Evolutionary conservation across 2,329 filamentous ascomycete species (phyloP).

Genomic region (Colletotrichum sp.): DNA sequence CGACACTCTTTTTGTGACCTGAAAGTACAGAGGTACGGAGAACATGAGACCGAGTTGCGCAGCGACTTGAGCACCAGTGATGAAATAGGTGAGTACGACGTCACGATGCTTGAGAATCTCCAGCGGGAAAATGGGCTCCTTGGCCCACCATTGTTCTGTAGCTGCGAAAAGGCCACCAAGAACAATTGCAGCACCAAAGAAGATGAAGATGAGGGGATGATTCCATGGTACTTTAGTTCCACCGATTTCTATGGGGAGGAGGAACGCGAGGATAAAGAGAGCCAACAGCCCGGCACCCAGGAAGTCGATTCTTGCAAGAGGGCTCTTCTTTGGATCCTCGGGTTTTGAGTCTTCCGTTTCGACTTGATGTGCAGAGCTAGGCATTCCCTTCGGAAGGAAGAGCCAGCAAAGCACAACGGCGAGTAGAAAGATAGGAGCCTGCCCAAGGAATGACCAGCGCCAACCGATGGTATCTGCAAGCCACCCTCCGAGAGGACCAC

Average conservation of each 20-base stretch:
- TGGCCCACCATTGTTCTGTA: slow-evolving; percentile 35
- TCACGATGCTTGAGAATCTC: slow-evolving; percentile 56
- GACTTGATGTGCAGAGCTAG: not conserved
- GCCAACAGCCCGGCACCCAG: slow-evolving; percentile 62
- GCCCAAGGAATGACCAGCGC: slow-evolving; percentile 70
- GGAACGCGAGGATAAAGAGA: slow-evolving; percentile 60
- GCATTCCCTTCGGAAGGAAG: slow-evolving; percentile 48
- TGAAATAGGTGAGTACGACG: slow-evolving; percentile 57
- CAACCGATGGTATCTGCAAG: slow-evolving; percentile 70
- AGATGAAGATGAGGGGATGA: slow-evolving; percentile 49
- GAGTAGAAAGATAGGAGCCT: slow-evolving; percentile 62
- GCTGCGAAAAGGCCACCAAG: slow-evolving; percentile 10
- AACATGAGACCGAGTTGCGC: slow-evolving; percentile 64
- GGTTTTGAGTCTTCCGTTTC: not conserved
- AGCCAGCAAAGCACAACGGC: slow-evolving; percentile 58
- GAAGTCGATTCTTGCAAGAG: slow-evolving; percentile 56
- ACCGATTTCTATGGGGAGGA: slow-evolving; percentile 59
- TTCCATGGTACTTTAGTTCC: slow-evolving; percentile 61
- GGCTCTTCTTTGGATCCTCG: slow-evolving; percentile 25
- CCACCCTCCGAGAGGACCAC: slow-evolving; percentile 63
- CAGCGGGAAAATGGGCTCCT: slow-evolving; percentile 65
- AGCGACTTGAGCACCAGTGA: slow-evolving; percentile 56
- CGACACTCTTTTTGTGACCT: slow-evolving; percentile 62
- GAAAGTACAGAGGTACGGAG: slow-evolving; percentile 72
- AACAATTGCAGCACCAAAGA: slow-evolving; percentile 34